Conservation (phyloP, 2,329 filamentous ascomycete genomes). For the Nemania sp. region DNA sequence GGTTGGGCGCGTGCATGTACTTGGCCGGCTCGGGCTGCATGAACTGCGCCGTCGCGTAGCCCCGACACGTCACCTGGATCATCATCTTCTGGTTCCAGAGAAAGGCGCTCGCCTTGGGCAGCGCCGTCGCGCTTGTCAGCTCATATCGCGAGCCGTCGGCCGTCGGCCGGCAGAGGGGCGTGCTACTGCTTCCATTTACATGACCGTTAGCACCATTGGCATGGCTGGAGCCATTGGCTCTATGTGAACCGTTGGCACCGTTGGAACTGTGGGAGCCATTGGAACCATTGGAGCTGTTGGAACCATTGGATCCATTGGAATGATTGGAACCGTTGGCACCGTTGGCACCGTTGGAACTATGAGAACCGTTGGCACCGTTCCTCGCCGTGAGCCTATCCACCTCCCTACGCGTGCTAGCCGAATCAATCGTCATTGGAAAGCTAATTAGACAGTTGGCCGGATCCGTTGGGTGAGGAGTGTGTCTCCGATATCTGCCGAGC, state of each 20-base stretch:
- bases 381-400: conserved; percentile 1
- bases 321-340: conserved; percentile 2
- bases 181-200: neutral
- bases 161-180: conserved; percentile 37
- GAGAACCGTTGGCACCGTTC: conserved; percentile 3
- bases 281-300: neutral
- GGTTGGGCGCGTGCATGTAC: conserved; percentile 61
- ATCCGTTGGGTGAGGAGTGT: conserved; percentile 11
- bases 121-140: conserved; percentile 57
- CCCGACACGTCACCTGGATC: conserved; percentile 62
- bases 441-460: conserved; percentile 6
- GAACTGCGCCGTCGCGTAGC: conserved; percentile 62
- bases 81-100: conserved; percentile 66
- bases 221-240: neutral
- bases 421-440: conserved; percentile 17
- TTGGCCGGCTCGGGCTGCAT: conserved; percentile 66
- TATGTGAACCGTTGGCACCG: neutral
- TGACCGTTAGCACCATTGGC: neutral
- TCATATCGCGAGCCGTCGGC: conserved; percentile 59
- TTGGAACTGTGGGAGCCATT: neutral
- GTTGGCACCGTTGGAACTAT: conserved; percentile 10
- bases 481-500: conserved; percentile 24
- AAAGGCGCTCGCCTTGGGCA: conserved; percentile 61
- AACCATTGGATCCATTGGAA: neutral
- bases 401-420: neutral